Evolutionary conservation across 2,329 filamentous ascomycete species (phyloP).

Genomic region (Grosmannia serpens): DNA sequence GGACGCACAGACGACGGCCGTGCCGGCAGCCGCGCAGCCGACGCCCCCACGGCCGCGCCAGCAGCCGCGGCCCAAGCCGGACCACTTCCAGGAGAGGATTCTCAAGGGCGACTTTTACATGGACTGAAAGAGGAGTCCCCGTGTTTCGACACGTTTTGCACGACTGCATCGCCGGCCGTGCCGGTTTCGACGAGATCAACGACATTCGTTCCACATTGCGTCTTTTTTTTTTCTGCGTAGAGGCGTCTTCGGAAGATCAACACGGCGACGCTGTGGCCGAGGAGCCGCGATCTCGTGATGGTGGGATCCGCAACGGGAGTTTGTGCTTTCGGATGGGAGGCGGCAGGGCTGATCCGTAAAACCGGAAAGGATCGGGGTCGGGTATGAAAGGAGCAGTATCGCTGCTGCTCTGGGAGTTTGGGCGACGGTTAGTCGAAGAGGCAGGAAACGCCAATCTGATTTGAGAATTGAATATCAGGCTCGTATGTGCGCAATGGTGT

Average conservation of each 20-base stretch:
- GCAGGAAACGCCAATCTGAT: too few species aligned
- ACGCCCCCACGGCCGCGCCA: constrained; percentile 35
- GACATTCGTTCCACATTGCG: neutral
- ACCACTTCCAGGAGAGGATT: constrained; percentile 93
- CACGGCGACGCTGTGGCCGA: too few species aligned
- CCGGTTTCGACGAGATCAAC: neutral
- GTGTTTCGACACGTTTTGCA: neutral
- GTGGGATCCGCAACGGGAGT: too few species aligned
- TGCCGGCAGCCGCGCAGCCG: constrained; percentile 39
- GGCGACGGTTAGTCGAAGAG: too few species aligned
- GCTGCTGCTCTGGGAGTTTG: too few species aligned
- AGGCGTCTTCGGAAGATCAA: neutral
- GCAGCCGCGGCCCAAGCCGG: constrained; percentile 57
- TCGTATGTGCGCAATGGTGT: neutral
- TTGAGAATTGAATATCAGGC: too few species aligned
- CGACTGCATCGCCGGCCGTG: neutral
- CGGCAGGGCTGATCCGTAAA: too few species aligned
- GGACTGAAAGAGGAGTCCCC: constrained; percentile 48
- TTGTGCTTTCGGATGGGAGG: too few species aligned
- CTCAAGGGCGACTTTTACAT: constrained; percentile 97
- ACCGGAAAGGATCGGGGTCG: too few species aligned
- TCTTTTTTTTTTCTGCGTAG: neutral
- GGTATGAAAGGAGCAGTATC: too few species aligned
- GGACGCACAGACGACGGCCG: constrained; percentile 35
- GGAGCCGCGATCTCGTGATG: too few species aligned